Base-by-base conservation (phyloP, 2,329 filamentous ascomycete genomes). In the Cyphellophora europaea region DNA sequence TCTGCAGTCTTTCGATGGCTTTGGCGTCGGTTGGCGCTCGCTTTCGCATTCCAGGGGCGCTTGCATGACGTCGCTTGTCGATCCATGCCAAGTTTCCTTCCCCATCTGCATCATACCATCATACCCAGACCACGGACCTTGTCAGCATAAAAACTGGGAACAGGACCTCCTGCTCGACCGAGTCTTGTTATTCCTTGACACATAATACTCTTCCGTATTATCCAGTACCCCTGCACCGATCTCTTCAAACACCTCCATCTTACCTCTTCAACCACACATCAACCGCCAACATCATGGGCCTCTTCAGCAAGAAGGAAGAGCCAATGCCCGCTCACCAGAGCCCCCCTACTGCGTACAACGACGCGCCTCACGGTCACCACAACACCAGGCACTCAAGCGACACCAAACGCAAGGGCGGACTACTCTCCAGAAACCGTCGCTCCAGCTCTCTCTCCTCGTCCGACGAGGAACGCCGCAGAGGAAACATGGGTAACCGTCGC, bases 391-490 rank as follows among this genome's bases (percentile, higher is more conserved):
- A 25, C 21, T 25, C 21, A 8, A 25, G 8, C 21, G 21, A 25
- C 21, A 25, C 8, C 21, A 8, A 25, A 8, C 21, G 21, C 21
- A 8, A n/a, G 8, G 21, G 21, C 21, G 21, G 21, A 8, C 8
- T 25, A n/a, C n/a, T 25, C 21, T 25, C 21, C 8, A 8, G 55
- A 19, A n/a, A n/a, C n/a, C 56, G 55, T 5, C 55, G 57, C 33
- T 58, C 56, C 11, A 50, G 50, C 5, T 57, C 55, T 1, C 52
- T 53, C 6, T 42, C 40, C 14, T 45, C 42, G 15, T 48, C 47
- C 15, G 42, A 40, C 30, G 6, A 29, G 4, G 38, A 40, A 27
- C 6, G 5, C 23, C 21, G n/a, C 21, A 8, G 21, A 8, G n/a
- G n/a, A n/a, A 25, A 25, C 21, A 25, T 8, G 8, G 21, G 21